These are phyloP conservation scores for Rhodotorula sp. DNA, from an alignment of 1,284 basidiomycete genomes.

Conservation along the genomic window DNA sequence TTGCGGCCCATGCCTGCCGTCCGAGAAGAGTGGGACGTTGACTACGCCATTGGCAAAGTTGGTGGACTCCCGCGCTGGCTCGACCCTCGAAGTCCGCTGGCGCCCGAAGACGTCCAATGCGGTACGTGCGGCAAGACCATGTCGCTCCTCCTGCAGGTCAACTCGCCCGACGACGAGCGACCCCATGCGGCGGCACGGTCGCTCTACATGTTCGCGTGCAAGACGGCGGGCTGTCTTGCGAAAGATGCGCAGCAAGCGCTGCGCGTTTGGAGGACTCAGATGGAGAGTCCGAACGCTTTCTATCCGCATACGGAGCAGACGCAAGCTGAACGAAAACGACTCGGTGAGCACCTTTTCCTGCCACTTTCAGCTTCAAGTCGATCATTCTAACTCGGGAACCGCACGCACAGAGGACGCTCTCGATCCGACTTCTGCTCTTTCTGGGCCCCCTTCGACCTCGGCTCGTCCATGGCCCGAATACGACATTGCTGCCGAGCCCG, in stretches of 20 bases:
- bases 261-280: constrained; percentile 32
- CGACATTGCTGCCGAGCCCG: constrained; percentile 33
- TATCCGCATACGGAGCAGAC: constrained; percentile 35
- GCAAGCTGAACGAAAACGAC: constrained; percentile 2
- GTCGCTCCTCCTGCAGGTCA: constrained; percentile 35
- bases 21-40: constrained; percentile 36
- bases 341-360: background rate
- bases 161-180: constrained; percentile 37
- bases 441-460: background rate
- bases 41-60: constrained; percentile 35
- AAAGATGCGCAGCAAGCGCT: constrained; percentile 1
- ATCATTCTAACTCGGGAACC: too few relatives aligned
- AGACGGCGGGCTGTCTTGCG: constrained; percentile 10
- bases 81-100: constrained; percentile 31
- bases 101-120: constrained; percentile 19
- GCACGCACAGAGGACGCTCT: constrained; percentile 8
- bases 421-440: constrained; percentile 5
- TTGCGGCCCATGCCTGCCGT: constrained; percentile 22
- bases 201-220: constrained; percentile 36
- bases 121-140: constrained; percentile 22
- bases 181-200: constrained; percentile 31
- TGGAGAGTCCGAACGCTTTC: constrained; percentile 37
- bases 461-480: constrained; percentile 24
- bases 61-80: constrained; percentile 31
- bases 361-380: too few relatives aligned